Base-by-base conservation (phyloP, 176 grass and related monocot species). In the Lolium perenne region DNA sequence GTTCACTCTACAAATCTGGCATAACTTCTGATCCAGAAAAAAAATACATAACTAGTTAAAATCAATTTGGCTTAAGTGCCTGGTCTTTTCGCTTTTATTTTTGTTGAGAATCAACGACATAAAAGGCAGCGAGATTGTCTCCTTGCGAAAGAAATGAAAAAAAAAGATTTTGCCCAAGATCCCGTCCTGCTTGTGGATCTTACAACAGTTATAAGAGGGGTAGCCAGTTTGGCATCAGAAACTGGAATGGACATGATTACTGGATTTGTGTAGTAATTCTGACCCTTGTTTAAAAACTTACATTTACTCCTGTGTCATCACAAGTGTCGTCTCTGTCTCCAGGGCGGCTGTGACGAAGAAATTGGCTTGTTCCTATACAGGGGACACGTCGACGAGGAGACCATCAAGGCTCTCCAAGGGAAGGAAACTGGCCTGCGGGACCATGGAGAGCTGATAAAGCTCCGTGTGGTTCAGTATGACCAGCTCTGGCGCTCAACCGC, bases 271-370 rank as follows among this genome's bases (percentile, higher is more conserved):
- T 40, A 53, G 1, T 10, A 45, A 61, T 84, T 38, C n/a, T 0
- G 11, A 38, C 16, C 25, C 41, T 13, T 87, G 10, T 32, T 2
- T 22, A 2, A 54, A 60, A 78, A 26, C 68, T 9, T 59, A 2
- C 26, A 43, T 8, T 20, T 56, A 0, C 54, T 56, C 54, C 54
- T 29, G 26, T 29, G 26, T 29, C 26, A 29, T 29, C 26, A 29
- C 26, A 29, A 29, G 26, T 29, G 26, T 29, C 26, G 26, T 29
- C 26, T 29, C 26, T 29, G 26, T 29, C 54, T 56, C 54, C 54
- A 98, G 96, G 96, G 96, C 0, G 93, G 96, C 21, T 98, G 93
- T 29, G 93, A 98, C 10, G 97, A 98, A 21, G 97, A 94, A 80
- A 89, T 98, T 5, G 88, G 90, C 2, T 25, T 95, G 73, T 95